Conservation (phyloP, 2,329 filamentous ascomycete species). For the Alternaria arborescens region DNA sequence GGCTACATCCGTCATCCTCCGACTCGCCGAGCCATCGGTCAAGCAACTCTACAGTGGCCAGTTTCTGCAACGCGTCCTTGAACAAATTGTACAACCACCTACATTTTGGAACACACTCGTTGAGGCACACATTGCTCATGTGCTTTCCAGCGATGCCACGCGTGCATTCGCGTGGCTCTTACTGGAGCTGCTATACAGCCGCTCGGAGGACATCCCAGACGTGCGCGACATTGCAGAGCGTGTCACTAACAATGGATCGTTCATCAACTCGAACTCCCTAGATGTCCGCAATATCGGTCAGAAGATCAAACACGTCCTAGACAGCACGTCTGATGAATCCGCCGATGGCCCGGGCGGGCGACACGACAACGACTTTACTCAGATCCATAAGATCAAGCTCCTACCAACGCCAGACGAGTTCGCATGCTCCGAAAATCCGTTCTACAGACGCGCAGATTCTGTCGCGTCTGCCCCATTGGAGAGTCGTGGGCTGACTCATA, state of each 20-base stretch:
- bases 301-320: slow-evolving; percentile 57
- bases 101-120: slow-evolving; percentile 64
- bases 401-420: slow-evolving; percentile 74
- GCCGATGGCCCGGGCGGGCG: slow-evolving; percentile 66
- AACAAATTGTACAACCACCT: slow-evolving; percentile 60
- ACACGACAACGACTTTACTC: slow-evolving; percentile 75
- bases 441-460: slow-evolving; percentile 63
- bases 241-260: slow-evolving; percentile 27
- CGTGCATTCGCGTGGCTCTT: slow-evolving; percentile 52
- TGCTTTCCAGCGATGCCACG: slow-evolving; percentile 35
- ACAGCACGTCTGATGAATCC: slow-evolving; percentile 60
- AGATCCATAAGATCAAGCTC: slow-evolving; percentile 69
- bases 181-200: slow-evolving; percentile 59
- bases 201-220: slow-evolving; percentile 33
- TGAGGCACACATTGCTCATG: slow-evolving; percentile 31
- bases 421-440: slow-evolving; percentile 59
- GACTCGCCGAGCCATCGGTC: slow-evolving; percentile 55
- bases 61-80: slow-evolving; percentile 59
- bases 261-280: slow-evolving; percentile 53
- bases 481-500: slow-evolving; percentile 59
- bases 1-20: slow-evolving; percentile 44
- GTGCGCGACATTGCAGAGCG: slow-evolving; percentile 36
- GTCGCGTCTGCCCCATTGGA: slow-evolving; percentile 53
- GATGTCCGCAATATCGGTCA: slow-evolving; percentile 64
- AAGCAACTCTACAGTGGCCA: slow-evolving; percentile 61